Evolutionary conservation across 2,329 filamentous ascomycete species (phyloP), one percentile per base, ranked within the genome.

Genomic region (Fusarium duplospermum): DNA sequence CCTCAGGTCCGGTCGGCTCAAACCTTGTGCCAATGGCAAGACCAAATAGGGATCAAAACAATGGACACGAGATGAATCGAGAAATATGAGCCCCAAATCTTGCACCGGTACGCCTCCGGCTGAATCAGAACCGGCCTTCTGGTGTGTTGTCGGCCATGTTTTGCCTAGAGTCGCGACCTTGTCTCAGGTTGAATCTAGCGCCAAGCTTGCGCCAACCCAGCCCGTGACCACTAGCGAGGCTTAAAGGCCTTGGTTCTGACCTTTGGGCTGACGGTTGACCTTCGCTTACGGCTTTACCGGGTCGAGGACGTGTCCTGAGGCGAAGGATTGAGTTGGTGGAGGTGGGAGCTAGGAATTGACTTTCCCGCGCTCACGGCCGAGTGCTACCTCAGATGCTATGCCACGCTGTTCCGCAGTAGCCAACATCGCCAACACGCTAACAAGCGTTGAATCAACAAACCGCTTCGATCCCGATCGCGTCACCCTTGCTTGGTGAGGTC

Each of bases 151-250:
- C 33, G 52, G 52, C 52, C 33, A 36, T 33, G 52, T 52, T 52
- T 52, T 52, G 47, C 47, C 47, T 52, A 52, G 47, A 59, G 47
- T 36, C 54, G 27, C 31, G 68, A 20, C 31, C 27, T 66, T 74
- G 73, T 76, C 72, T 70, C 70, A 75, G 69, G 62, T 63, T 68
- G 36, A 62, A 64, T 71, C 65, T 67, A 73, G 69, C 64, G 68
- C 62, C 68, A 52, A 57, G 47, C 38, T 62, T 52, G 63, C 66
- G 56, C 68, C 58, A 73, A 45, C 58, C 64, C 52, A 72, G 54
- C 60, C 64, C 64, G 63, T 58, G 57, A 27, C 38, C 35, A 61
- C 35, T 64, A 69, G 64, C 38, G 60, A 68, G 38, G 40, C 38
- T 36, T 35, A 66, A 67, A 63, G 36, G 54, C 42, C 50, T 63